Conservation (phyloP, 352 stramenopile genomes). For the Phytophthora citricola region DNA sequence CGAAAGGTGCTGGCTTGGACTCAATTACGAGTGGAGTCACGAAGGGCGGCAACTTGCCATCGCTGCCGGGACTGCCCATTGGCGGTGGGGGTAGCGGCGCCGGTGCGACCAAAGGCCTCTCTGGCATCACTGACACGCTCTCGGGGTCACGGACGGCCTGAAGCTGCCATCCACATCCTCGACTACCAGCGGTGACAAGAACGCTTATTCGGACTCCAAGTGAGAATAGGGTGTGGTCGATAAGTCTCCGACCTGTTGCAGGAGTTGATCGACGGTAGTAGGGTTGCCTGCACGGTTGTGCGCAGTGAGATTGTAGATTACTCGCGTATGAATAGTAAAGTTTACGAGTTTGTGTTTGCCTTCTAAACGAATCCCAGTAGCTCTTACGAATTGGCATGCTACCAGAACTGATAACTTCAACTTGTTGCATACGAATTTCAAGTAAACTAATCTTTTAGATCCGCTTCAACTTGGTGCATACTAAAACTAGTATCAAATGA, state of each 20-base stretch:
- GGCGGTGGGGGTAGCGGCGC: too few species aligned
- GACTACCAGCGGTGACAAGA: background rate
- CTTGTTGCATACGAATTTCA: too few species aligned
- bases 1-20: background rate
- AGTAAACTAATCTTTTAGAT: background rate
- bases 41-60: background rate
- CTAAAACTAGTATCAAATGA: background rate
- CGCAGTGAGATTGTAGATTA: too few species aligned
- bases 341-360: too few species aligned
- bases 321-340: too few species aligned
- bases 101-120: background rate
- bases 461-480: background rate
- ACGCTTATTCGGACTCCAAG: background rate
- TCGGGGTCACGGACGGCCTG: background rate
- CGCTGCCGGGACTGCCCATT: background rate
- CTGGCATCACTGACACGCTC: background rate
- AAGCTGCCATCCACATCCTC: background rate
- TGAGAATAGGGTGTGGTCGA: too few species aligned
- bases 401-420: too few species aligned
- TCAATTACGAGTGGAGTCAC: background rate
- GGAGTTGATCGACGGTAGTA: too few species aligned
- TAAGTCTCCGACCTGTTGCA: too few species aligned
- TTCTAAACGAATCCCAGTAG: too few species aligned
- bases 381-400: too few species aligned
- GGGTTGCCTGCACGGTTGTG: too few species aligned